Conservation (phyloP, 768 basidiomycete species). For the Lyophyllum semitale region DNA sequence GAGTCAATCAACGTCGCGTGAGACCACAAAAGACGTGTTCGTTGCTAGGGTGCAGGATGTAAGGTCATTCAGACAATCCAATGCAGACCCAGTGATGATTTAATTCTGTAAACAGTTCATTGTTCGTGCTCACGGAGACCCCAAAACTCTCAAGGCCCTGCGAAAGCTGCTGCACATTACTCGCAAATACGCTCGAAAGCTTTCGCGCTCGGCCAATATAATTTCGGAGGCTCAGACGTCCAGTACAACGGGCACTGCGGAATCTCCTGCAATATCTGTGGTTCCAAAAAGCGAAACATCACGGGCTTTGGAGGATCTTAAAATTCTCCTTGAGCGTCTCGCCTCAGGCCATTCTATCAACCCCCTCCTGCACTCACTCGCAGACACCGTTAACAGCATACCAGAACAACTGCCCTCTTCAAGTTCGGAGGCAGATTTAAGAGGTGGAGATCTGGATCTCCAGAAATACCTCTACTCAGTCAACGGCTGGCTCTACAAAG, state of each 20-base stretch:
- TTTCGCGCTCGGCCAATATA: slow-evolving; percentile 18
- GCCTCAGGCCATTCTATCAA: slow-evolving; percentile 34
- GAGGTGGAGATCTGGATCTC: slow-evolving; percentile 11
- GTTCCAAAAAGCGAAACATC: background rate
- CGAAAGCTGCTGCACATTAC: slow-evolving; percentile 29
- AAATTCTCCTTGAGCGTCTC: slow-evolving; percentile 35
- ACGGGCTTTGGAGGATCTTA: slow-evolving; percentile 26
- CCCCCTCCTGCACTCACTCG: slow-evolving; percentile 18
- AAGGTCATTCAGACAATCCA: background rate
- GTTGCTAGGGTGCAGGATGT: slow-evolving; percentile 33
- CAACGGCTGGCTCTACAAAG: slow-evolving; percentile 20
- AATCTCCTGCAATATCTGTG: background rate
- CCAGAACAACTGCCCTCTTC: background rate
- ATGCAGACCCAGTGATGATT: background rate
- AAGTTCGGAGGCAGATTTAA: background rate
- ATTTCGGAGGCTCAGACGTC: slow-evolving; percentile 11
- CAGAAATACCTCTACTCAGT: slow-evolving; percentile 19
- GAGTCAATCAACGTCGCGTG: background rate
- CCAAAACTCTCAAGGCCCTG: slow-evolving; percentile 31
- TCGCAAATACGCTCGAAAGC: slow-evolving; percentile 33
- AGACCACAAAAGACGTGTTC: slow-evolving; percentile 14
- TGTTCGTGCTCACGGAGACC: slow-evolving; percentile 31
- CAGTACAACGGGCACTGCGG: slow-evolving; percentile 11
- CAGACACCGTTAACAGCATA: background rate
- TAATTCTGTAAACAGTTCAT: slow-evolving; percentile 22